A percentile compares a stretch with the other conserved stretches of the same genome.
These are phyloP conservation scores for Pythium brachiatum DNA, from an alignment of 352 stramenopile species.

Conservation along the genomic window DNA sequence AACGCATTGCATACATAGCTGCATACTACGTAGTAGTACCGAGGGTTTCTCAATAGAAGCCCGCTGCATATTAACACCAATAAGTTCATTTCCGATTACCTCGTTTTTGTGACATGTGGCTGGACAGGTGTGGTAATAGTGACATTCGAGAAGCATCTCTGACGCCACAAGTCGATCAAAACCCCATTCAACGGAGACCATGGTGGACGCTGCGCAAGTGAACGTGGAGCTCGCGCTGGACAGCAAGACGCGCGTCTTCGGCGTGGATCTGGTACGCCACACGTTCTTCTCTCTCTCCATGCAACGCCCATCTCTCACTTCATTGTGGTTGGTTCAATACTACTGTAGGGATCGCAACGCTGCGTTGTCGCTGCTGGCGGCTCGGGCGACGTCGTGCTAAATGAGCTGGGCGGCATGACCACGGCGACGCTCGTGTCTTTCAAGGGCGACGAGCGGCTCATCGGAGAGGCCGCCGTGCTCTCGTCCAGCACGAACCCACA, in stretches of 20 bases:
- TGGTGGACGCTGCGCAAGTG: conserved; percentile 18
- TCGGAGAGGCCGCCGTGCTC: conserved; percentile 84
- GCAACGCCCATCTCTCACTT: conserved; percentile 11
- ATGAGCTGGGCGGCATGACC: conserved; percentile 87
- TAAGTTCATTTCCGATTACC: too few species aligned
- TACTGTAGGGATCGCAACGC: conserved; percentile 54
- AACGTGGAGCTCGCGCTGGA: conserved; percentile 16
- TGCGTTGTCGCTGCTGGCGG: conserved; percentile 62
- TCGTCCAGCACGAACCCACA: conserved; percentile 79
- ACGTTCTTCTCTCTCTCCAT: neutral
- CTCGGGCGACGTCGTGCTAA: conserved; percentile 82
- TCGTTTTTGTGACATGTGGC: too few species aligned
- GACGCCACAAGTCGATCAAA: neutral
- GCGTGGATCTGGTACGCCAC: conserved; percentile 73
- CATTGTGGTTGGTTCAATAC: neutral
- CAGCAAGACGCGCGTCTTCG: conserved; percentile 46
- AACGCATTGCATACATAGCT: too few species aligned
- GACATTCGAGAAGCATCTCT: conserved; percentile 17
- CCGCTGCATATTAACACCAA: neutral
- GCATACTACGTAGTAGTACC: too few species aligned
- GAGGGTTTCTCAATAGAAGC: neutral
- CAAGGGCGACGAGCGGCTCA: conserved; percentile 77
- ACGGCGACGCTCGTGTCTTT: conserved; percentile 87
- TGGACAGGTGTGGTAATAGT: neutral
- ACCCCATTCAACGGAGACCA: neutral